These are phyloP conservation scores for Aphanomyces stellatus DNA, from an alignment of 352 stramenopile species.

Conservation along the genomic window DNA sequence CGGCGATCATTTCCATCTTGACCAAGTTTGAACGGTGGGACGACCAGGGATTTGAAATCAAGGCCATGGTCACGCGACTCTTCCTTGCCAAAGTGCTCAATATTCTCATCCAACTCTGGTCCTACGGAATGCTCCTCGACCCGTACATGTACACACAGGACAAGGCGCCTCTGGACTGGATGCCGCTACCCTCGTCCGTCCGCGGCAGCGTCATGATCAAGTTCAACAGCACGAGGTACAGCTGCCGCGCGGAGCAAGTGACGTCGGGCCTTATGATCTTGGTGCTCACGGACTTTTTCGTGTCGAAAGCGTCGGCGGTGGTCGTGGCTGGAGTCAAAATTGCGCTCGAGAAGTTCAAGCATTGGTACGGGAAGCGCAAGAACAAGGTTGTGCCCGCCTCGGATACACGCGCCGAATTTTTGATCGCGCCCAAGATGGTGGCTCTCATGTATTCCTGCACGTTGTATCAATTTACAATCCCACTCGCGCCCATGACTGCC, in stretches of 20 bases:
- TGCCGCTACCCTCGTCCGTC: constrained; percentile 20
- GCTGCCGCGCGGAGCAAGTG: constrained; percentile 55
- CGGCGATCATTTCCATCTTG: constrained; percentile 50
- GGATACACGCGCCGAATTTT: constrained; percentile 37
- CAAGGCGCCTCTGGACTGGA: constrained; percentile 16
- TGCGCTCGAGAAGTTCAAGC: constrained; percentile 19
- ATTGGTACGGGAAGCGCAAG: constrained; percentile 22
- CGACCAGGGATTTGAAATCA: constrained; percentile 67
- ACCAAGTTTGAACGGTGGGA: constrained; percentile 72
- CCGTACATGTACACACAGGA: constrained; percentile 46
- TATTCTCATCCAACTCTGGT: constrained; percentile 69
- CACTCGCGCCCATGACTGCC: constrained; percentile 47
- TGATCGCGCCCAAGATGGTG: constrained; percentile 77
- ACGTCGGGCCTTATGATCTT: constrained; percentile 53
- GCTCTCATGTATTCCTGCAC: constrained; percentile 71
- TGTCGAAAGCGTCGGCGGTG: constrained; percentile 50
- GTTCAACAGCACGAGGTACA: constrained; percentile 43
- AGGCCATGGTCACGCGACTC: constrained; percentile 69
- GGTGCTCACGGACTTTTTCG: constrained; percentile 62
- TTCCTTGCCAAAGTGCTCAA: constrained; percentile 82
- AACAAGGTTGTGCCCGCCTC: not conserved
- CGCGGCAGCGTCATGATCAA: constrained; percentile 55
- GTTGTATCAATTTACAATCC: constrained; percentile 58
- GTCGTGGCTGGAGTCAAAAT: constrained; percentile 25
- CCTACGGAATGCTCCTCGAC: constrained; percentile 56